Base-by-base conservation (phyloP, 1,139 yeast species). In the Magnusiomyces suaveolens region DNA sequence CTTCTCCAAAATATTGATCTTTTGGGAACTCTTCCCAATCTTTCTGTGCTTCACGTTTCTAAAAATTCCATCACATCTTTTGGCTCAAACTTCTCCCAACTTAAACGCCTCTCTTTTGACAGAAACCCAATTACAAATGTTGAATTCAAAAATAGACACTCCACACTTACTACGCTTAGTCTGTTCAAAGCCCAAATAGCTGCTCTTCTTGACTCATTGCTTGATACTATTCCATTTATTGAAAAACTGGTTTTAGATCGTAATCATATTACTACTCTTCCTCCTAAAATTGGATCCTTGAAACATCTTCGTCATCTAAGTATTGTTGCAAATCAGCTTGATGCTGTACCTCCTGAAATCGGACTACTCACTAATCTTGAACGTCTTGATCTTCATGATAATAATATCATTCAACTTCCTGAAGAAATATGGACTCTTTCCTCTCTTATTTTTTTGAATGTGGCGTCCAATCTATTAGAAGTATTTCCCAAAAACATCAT, bases 41-140 rank as follows among this genome's bases (percentile, higher is more conserved):
- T 87, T 58, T 92, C 88, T 65, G 84, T 83, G 20, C 73, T 87
- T 29, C 83, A 83, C 62, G 81, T 89, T 10, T 79, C 94, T 1
- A 87, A 88, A 66, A 90, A 92, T 66, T 77, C 79, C 55, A 83
- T 90, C 21, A 81, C 94, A 0, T 78, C 81, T 18, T 84, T 88
- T 65, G 79, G 80, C 56, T 86, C 83, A 62, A 57, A 59, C 18
- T 64, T 66, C 51, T 56, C 64, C 2, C 57, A 61, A 41, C 58
- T 68, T 43, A 62, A 61, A 65, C 47, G 71, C 63, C 65, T 77
- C 59, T 76, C 79, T 66, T 68, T 81, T 60, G 87, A 83, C 65
- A 77, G 84, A 64, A 89, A 88, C 65, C 96, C 97, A 12, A 80
- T 89, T 51, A 87, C 96, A 1, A 83, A 84, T 60, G 77, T 87